Conservation (phyloP, 2,329 filamentous ascomycete genomes). For the Trichoderma harzianum region DNA sequence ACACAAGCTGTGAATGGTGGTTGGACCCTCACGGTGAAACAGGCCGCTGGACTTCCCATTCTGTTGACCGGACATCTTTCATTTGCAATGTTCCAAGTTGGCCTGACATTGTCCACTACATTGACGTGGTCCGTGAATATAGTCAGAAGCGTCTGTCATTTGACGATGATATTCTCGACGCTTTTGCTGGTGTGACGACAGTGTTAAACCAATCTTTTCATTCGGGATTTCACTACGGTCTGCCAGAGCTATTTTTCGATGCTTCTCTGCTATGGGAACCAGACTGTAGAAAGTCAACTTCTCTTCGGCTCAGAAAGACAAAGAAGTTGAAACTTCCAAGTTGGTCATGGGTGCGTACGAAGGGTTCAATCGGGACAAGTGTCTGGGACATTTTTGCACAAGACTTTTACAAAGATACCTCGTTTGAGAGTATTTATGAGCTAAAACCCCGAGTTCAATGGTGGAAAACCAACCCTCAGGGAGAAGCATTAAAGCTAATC, state of each 20-base stretch:
- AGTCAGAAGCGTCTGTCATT: not conserved
- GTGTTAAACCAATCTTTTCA: not conserved
- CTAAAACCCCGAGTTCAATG: not conserved
- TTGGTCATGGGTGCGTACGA: not conserved
- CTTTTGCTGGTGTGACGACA: not conserved
- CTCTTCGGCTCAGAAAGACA: not conserved
- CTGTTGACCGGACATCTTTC: not conserved
- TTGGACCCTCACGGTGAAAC: not conserved
- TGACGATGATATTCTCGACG: not conserved
- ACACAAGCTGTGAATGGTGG: not conserved
- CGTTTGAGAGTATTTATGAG: not conserved
- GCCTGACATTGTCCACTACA: not conserved
- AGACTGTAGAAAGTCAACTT: too few species aligned
- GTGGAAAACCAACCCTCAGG: not conserved
- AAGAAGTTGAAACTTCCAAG: not conserved
- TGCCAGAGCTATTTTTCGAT: not conserved
- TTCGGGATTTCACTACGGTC: not conserved
- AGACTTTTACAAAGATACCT: not conserved
- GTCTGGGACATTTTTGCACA: not conserved
- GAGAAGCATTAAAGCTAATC: not conserved
- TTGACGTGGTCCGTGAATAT: accelerated
- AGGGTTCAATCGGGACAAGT: accelerated
- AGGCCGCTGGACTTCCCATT: too few species aligned
- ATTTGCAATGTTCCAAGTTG: not conserved
- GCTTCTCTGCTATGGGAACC: not conserved